A percentile compares a stretch with the other conserved stretches of the same genome.
These are phyloP conservation scores for Cunninghamia lanceolata DNA, from an alignment of 75 land plant genomes.

Conservation along the genomic window DNA sequence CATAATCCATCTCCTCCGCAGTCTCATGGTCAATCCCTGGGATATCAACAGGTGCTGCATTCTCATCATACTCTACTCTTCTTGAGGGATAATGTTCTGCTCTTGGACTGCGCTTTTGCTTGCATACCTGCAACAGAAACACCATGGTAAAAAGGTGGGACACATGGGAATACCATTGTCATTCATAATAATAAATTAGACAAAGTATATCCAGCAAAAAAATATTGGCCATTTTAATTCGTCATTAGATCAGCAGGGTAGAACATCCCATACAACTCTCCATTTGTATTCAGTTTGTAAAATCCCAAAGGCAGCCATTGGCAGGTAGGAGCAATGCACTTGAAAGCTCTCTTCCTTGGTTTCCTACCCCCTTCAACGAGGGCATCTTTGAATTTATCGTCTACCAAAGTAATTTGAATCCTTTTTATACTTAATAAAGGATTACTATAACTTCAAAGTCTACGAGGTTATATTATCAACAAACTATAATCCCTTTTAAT, in stretches of 20 bases:
- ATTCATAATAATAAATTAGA: not conserved
- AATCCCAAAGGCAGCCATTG: not conserved
- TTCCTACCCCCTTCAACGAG: not conserved
- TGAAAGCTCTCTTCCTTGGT: not conserved
- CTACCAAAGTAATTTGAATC: not conserved
- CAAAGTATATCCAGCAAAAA: not conserved
- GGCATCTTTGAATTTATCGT: not conserved
- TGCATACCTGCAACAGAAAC: not conserved
- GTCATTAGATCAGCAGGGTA: not conserved
- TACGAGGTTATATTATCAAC: not conserved
- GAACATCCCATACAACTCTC: not conserved
- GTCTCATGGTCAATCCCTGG: not conserved
- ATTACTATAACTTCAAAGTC: not conserved
- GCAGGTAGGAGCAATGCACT: not conserved
- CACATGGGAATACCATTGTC: not conserved
- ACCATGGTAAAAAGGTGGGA: not conserved
- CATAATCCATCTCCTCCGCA: not conserved
- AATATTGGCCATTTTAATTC: not conserved
- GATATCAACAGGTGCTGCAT: not conserved
- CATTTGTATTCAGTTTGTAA: not conserved
- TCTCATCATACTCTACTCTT: conserved; percentile 2
- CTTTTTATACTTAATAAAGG: not conserved
- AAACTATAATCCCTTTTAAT: not conserved
- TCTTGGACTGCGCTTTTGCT: not conserved
- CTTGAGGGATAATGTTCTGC: not conserved